A percentile compares a stretch with the other conserved stretches of the same genome.
Evolutionary conservation across 2,329 filamentous ascomycete species (phyloP).

Genomic region (Truncatella angustata): DNA sequence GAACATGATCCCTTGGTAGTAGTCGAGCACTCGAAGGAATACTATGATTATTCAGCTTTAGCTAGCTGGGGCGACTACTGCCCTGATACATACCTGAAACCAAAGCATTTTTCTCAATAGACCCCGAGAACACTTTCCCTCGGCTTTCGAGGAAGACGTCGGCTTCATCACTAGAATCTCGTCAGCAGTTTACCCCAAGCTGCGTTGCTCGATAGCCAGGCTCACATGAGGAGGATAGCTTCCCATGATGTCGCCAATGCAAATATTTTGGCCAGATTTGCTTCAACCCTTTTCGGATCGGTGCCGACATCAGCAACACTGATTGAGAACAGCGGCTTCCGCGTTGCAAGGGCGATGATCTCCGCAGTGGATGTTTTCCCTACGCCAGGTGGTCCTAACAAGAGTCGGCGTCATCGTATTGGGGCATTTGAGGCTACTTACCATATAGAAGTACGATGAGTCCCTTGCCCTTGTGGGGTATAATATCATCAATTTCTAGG

Average conservation of each 20-base stretch:
- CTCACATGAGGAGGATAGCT: background rate
- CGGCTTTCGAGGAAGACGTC: background rate
- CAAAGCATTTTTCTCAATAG: background rate
- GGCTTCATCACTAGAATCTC: background rate
- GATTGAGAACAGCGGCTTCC: background rate
- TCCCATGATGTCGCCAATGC: background rate
- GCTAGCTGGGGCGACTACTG: background rate
- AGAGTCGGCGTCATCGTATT: no score
- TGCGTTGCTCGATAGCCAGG: background rate
- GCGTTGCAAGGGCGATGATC: background rate
- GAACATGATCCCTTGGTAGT: background rate
- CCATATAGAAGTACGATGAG: background rate
- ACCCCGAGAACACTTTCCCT: background rate
- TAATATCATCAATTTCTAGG: background rate
- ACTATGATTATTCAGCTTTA: background rate
- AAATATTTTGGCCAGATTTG: background rate
- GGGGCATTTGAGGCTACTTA: background rate
- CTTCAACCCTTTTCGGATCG: background rate
- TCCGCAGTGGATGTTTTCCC: background rate
- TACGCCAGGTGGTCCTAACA: background rate
- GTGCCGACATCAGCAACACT: background rate
- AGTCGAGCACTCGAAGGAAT: background rate
- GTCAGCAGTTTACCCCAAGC: background rate
- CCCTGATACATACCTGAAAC: background rate
- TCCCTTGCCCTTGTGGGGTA: background rate